Conservation (phyloP, 345 rosid genomes). For the Eucalyptus sp. region DNA sequence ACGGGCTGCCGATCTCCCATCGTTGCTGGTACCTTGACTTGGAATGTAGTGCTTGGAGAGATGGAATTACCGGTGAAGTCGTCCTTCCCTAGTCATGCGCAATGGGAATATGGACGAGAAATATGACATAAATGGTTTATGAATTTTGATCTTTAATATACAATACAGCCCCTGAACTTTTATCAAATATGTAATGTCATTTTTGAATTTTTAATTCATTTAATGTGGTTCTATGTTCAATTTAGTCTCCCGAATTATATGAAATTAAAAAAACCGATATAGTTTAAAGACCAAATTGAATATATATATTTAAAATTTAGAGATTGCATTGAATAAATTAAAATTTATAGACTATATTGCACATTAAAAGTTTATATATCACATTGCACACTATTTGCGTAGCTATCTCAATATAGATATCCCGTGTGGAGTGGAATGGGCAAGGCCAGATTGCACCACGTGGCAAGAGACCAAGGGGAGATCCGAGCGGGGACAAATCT, state of each 20-base stretch:
- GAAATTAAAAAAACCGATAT: rapidly evolving
- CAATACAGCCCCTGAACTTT: rapidly evolving
- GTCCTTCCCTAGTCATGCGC: background rate
- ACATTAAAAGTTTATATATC: no score
- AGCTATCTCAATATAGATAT: background rate
- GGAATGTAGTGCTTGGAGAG: background rate
- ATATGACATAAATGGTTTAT: no score
- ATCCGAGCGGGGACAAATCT: background rate
- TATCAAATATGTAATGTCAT: rapidly evolving
- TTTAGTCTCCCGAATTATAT: rapidly evolving
- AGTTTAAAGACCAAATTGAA: no score
- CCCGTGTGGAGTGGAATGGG: background rate
- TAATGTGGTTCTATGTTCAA: rapidly evolving
- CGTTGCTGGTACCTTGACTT: background rate
- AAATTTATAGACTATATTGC: rapidly evolving
- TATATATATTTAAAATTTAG: rapidly evolving
- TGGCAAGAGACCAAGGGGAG: background rate
- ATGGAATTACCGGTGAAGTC: background rate
- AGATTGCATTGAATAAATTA: rapidly evolving
- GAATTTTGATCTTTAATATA: no score
- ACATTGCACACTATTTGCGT: no score
- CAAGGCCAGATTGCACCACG: background rate
- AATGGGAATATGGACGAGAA: background rate
- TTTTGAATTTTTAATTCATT: no score
- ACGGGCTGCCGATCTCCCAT: background rate